Conservation (phyloP, 208 protist species). For the Vickermania ingenoplastis region DNA sequence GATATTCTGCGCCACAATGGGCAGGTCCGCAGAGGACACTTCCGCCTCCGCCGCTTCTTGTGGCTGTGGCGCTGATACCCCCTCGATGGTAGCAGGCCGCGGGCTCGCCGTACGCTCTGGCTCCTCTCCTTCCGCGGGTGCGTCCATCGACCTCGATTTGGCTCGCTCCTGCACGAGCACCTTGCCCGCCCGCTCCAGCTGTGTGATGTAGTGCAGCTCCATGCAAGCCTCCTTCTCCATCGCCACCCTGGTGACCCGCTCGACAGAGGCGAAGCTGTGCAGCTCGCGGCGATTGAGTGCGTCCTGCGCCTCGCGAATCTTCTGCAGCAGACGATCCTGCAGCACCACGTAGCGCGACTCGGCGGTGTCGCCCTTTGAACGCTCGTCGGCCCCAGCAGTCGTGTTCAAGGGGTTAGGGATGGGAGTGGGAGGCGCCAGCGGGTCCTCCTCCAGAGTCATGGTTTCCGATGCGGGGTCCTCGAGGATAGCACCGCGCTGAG, state of each 20-base stretch:
- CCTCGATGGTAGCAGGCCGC: no score
- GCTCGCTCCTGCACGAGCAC: not conserved
- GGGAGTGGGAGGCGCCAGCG: no score
- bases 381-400: no score
- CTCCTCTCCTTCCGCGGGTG: not conserved
- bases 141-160: not conserved
- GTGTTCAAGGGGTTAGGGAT: no score
- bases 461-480: no score
- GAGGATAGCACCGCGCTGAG: no score
- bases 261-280: slow-evolving; percentile 1
- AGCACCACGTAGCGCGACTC: not conserved
- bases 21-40: no score
- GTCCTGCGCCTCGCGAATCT: slow-evolving; percentile 3
- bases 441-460: no score
- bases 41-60: no score
- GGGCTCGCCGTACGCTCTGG: no score
- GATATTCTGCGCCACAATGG: no score
- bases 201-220: not conserved
- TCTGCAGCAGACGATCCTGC: not conserved
- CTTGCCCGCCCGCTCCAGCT: slow-evolving; percentile 1
- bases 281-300: slow-evolving; percentile 1
- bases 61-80: no score
- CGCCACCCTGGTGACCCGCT: not conserved
- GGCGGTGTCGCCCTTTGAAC: not conserved
- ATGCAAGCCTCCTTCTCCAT: not conserved